phyloP scores from a whole-genome alignment of 2,329 filamentous ascomycete species.

The Colletotrichum paranaense region DNA sequence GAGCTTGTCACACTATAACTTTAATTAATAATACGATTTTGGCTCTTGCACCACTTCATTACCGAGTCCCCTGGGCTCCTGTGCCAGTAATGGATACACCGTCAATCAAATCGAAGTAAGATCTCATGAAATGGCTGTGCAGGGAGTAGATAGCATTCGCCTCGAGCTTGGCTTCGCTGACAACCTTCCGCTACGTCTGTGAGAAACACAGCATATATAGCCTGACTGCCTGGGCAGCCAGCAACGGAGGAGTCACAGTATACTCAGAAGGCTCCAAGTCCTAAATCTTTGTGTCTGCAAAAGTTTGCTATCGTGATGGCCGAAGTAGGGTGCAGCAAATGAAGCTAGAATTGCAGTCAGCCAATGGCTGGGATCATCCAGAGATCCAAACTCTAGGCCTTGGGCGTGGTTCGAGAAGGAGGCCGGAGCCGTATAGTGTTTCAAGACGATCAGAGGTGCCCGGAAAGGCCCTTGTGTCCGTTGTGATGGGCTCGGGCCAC shows the following conservation, averaged over 20 bases:
- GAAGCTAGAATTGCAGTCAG: constrained; percentile 4
- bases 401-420: not conserved
- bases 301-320: not conserved
- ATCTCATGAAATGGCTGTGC: too few relatives aligned
- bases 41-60: too few relatives aligned
- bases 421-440: not conserved
- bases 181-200: too few relatives aligned
- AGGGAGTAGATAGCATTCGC: too few relatives aligned
- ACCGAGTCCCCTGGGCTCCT: too few relatives aligned
- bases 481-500: not conserved
- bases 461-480: not conserved
- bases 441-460: not conserved
- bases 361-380: not conserved
- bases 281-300: not conserved
- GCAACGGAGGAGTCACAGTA: not conserved
- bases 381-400: not conserved
- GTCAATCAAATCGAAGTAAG: too few relatives aligned
- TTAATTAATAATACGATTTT: not conserved
- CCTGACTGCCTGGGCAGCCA: not conserved
- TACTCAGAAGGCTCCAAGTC: too few relatives aligned
- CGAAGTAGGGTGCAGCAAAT: not conserved
- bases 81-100: too few relatives aligned
- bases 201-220: not conserved
- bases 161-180: not conserved
- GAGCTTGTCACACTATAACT: not conserved